These are phyloP conservation scores for Pelagophyceae sp. DNA, from an alignment of 352 stramenopile species.

Conservation along the genomic window DNA sequence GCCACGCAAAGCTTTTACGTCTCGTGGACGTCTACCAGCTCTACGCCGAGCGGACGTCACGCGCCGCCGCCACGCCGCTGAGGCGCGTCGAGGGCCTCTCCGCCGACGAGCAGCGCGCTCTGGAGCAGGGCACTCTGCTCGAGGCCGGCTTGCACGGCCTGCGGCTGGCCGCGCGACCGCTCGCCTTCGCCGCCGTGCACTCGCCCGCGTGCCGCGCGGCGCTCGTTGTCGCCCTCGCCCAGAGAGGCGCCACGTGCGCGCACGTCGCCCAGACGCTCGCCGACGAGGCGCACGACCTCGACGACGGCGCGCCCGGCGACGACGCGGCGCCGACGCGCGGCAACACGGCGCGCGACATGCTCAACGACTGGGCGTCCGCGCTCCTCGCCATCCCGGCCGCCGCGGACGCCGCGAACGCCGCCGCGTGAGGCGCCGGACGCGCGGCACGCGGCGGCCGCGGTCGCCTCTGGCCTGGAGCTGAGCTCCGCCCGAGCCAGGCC, in stretches of 20 bases:
- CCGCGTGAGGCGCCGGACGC: not conserved
- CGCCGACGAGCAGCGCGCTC: not conserved
- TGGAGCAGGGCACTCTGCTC: not conserved
- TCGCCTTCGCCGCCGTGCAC: conserved; percentile 6
- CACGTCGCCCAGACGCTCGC: not conserved
- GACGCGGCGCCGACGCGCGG: not conserved
- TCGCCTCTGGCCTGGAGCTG: too few species aligned
- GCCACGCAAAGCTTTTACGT: not conserved
- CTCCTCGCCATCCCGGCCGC: not conserved
- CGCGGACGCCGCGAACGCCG: not conserved
- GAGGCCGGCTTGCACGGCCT: not conserved
- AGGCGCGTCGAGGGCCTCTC: not conserved
- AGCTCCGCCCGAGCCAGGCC: too few species aligned
- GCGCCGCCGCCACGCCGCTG: not conserved
- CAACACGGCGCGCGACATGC: not conserved
- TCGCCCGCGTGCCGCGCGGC: not conserved
- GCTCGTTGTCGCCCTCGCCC: not conserved
- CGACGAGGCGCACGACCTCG: not conserved
- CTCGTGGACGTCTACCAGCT: not conserved
- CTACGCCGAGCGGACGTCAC: not conserved
- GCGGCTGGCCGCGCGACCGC: not conserved
- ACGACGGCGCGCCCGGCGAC: not conserved
- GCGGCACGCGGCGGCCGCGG: too few species aligned
- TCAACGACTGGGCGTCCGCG: not conserved
- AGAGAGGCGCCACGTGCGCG: not conserved